These are phyloP conservation scores for Hymenoscyphus repandus DNA, from an alignment of 2,329 filamentous ascomycete species.

Conservation along the genomic window DNA sequence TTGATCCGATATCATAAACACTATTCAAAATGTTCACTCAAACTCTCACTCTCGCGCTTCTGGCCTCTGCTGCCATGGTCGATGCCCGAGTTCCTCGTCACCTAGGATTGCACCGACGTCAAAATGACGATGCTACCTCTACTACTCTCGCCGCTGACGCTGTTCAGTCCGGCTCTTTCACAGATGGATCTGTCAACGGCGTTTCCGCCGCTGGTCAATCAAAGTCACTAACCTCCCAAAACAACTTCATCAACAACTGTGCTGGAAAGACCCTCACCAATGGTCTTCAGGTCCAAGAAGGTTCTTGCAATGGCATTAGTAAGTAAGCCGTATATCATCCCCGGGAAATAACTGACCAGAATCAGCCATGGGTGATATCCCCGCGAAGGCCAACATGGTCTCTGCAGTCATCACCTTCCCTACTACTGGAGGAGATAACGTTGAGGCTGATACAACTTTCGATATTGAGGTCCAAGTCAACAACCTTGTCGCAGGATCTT, in stretches of 20 bases:
- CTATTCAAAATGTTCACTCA: constrained; percentile 22
- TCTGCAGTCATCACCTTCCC: constrained; percentile 27
- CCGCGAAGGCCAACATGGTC: constrained; percentile 29
- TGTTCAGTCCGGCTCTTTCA: constrained; percentile 28
- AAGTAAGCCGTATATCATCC: constrained; percentile 14
- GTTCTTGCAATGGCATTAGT: constrained; percentile 53
- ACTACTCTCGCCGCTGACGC: constrained; percentile 22
- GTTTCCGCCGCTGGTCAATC: constrained; percentile 23
- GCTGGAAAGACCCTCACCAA: constrained; percentile 47
- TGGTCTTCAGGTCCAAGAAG: constrained; percentile 49
- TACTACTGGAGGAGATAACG: constrained; percentile 9
- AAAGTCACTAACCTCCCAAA: constrained; percentile 24
- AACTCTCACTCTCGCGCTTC: constrained; percentile 19
- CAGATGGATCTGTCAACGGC: constrained; percentile 25
- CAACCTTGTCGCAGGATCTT: constrained; percentile 33
- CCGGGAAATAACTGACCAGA: constrained; percentile 1
- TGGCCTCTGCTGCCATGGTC: constrained; percentile 22
- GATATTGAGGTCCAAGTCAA: constrained; percentile 32
- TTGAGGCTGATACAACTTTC: constrained; percentile 15
- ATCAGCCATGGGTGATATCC: constrained; percentile 32
- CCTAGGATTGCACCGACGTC: constrained; percentile 8
- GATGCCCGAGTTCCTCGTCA: constrained; percentile 17
- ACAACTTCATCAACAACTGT: constrained; percentile 33
- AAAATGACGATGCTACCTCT: constrained; percentile 11
- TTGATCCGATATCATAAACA: constrained; percentile 5